A percentile compares a stretch with the other conserved stretches of the same genome.
phyloP scores from a whole-genome alignment of 805 yeast genomes.

The Metschnikowia vanudenii region DNA sequence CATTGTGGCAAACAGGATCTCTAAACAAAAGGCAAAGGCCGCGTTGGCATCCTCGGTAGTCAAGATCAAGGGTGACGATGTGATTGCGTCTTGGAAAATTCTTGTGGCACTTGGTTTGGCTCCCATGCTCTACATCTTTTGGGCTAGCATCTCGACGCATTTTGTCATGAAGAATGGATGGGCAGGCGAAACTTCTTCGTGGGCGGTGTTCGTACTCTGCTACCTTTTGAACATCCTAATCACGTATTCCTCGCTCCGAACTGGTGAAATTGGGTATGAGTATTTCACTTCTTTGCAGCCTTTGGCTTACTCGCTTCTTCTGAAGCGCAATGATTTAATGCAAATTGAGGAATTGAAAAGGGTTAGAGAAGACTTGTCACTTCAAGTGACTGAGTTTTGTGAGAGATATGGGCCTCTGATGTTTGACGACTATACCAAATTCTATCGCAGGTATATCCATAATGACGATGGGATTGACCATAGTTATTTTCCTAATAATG shows the following conservation, averaged over 20 bases:
- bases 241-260: conserved; percentile 41
- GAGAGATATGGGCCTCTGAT: conserved; percentile 37
- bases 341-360: conserved; percentile 34
- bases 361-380: conserved; percentile 27
- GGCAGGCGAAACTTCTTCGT: conserved; percentile 12
- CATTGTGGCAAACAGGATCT: conserved; percentile 32
- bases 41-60: conserved; percentile 41
- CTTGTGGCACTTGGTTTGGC: conserved; percentile 42
- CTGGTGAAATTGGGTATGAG: conserved; percentile 44
- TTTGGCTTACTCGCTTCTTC: conserved; percentile 32
- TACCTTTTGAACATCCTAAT: conserved; percentile 39
- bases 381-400: conserved; percentile 35
- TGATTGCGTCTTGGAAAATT: conserved; percentile 44
- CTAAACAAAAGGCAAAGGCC: conserved; percentile 34
- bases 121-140: conserved; percentile 39
- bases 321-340: conserved; percentile 27
- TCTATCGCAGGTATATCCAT: conserved; percentile 28
- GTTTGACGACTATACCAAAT: conserved; percentile 37
- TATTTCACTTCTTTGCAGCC: conserved; percentile 41
- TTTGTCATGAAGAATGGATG: conserved; percentile 19
- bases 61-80: conserved; percentile 42
- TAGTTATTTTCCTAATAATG: not conserved
- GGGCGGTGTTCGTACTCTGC: conserved; percentile 28
- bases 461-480: not conserved
- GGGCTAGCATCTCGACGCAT: conserved; percentile 32